A percentile compares a stretch with the other conserved stretches of the same genome.
phyloP scores from a whole-genome alignment of 306 rosid species.

The Lagenaria siceraria region DNA sequence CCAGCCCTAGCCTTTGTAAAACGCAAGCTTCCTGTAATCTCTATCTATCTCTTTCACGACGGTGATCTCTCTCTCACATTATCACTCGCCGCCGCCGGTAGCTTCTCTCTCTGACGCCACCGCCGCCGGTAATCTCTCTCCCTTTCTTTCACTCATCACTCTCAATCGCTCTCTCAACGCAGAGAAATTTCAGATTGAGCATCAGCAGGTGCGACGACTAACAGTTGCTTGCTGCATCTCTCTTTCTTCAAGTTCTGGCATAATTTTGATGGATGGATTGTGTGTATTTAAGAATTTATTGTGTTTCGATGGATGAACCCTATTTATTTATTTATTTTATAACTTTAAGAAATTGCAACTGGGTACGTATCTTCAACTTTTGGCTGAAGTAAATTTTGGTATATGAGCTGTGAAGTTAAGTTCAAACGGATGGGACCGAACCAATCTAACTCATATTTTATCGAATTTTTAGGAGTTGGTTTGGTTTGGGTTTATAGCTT shows the following conservation, averaged over 20 bases:
- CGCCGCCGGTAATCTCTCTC: constrained; percentile 1
- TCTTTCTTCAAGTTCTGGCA: background rate
- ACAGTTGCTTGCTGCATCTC: background rate
- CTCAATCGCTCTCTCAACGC: background rate
- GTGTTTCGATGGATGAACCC: background rate
- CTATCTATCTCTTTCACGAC: background rate
- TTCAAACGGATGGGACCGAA: background rate
- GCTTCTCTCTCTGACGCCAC: background rate
- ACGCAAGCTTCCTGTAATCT: background rate
- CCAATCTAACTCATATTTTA: background rate
- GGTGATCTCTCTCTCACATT: background rate
- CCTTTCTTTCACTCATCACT: background rate
- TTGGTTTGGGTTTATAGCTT: background rate
- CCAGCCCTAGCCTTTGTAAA: background rate
- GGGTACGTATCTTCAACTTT: background rate
- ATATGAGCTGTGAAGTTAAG: background rate
- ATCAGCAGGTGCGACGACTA: background rate
- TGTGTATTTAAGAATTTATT: background rate
- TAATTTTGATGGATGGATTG: background rate
- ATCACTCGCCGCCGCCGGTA: background rate
- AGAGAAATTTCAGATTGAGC: background rate
- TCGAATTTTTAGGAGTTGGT: background rate
- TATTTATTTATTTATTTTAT: background rate
- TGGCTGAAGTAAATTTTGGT: background rate
- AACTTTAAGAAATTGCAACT: background rate